Conservation (phyloP, 2,329 filamentous ascomycete species). For the Macrophomina tecta region DNA sequence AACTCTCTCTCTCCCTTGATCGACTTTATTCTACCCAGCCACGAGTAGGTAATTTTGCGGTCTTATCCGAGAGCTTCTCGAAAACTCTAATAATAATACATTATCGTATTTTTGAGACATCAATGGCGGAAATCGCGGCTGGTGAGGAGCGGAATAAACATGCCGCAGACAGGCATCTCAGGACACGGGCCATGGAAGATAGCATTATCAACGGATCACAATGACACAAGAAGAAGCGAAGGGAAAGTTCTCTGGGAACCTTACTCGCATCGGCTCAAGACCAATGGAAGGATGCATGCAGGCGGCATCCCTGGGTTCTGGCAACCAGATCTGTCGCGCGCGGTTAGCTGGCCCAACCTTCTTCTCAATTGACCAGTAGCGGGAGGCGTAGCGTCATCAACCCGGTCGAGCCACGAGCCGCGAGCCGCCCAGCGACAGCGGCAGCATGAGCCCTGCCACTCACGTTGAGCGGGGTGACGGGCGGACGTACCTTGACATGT, state of each 20-base stretch:
- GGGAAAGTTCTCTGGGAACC: not conserved
- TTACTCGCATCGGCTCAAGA: not conserved
- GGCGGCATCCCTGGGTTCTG: conserved; percentile 8
- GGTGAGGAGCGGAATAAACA: not conserved
- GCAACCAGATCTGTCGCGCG: not conserved
- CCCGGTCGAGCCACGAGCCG: conserved; percentile 23
- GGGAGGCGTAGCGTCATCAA: conserved; percentile 10
- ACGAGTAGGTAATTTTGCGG: not conserved
- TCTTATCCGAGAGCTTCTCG: not conserved
- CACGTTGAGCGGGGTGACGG: conserved; percentile 2
- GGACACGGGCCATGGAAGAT: not conserved
- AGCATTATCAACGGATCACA: not conserved
- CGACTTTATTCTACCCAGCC: no score
- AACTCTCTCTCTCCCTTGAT: no score
- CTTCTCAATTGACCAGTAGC: not conserved
- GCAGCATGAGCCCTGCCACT: conserved; percentile 6
- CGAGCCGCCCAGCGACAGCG: conserved; percentile 5
- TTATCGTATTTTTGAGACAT: conserved; percentile 5
- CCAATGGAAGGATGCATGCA: conserved; percentile 7
- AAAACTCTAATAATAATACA: not conserved
- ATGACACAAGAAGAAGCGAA: conserved; percentile 4
- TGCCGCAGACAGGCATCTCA: not conserved
- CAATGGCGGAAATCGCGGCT: conserved; percentile 1
- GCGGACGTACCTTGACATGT: not conserved
- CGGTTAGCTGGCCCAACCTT: conserved; percentile 1